A percentile compares a stretch with the other conserved stretches of the same genome.
Conservation (phyloP, 1,139 yeast species). For the Lodderomyces margitis region DNA sequence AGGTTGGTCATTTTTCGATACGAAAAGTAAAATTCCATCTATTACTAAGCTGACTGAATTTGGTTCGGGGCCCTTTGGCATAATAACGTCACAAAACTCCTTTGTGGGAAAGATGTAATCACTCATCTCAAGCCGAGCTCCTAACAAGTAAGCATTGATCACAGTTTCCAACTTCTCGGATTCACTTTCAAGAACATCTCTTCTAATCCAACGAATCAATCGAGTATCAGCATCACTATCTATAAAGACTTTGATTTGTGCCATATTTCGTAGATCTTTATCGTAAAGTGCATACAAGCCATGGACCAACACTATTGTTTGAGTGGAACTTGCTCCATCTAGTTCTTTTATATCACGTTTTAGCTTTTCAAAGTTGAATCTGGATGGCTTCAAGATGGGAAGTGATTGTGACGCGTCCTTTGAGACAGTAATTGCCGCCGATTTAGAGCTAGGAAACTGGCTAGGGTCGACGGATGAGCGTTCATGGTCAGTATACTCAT, state of each 20-base stretch:
- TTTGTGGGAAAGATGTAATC: conserved; percentile 75
- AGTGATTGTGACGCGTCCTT: conserved; percentile 17
- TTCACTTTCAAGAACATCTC: conserved; percentile 35
- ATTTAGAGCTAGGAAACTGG: conserved; percentile 21
- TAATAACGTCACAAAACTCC: conserved; percentile 74
- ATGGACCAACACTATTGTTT: conserved; percentile 57
- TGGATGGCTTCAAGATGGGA: conserved; percentile 36
- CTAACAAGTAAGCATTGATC: conserved; percentile 58
- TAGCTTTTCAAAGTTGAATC: conserved; percentile 35
- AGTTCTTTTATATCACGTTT: conserved; percentile 13
- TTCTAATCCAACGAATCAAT: conserved; percentile 67
- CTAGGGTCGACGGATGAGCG: conserved; percentile 15
- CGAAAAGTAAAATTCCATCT: conserved; percentile 58
- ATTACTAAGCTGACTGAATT: conserved; percentile 66
- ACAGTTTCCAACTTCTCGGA: conserved; percentile 43
- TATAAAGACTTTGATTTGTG: conserved; percentile 71
- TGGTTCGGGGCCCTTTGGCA: conserved; percentile 71
- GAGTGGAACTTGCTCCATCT: conserved; percentile 13
- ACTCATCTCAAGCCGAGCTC: conserved; percentile 75
- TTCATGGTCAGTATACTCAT: conserved; percentile 16
- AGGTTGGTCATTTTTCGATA: conserved; percentile 16
- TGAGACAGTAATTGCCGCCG: conserved; percentile 34
- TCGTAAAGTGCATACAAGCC: conserved; percentile 83
- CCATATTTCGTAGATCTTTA: conserved; percentile 51
- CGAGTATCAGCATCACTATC: conserved; percentile 87